Evolutionary conservation across 768 basidiomycete species (phyloP), one percentile per base, ranked within the genome.

Genomic region (Macrocybe gigantea): DNA sequence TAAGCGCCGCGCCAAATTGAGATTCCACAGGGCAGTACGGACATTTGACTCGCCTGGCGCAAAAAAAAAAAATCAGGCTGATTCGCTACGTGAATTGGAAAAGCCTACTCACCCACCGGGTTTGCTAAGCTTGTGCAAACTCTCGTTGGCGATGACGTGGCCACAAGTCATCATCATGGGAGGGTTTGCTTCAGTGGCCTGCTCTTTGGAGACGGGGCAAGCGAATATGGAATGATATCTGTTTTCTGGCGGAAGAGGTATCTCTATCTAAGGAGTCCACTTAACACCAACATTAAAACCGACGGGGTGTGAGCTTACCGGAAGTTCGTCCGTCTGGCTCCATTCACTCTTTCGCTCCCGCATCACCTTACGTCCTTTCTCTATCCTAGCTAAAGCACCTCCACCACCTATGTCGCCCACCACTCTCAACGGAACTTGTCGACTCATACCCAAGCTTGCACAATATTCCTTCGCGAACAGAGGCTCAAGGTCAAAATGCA

Each of bases 141-240:
- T 95, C 58, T 97, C 95, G 61, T 87, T 87, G 1, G 91, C 85
- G 39, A 99, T 84, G 34, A 96, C 93, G 66, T 99, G 96, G 2
- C 95, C 96, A 62, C 96, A 98, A 3, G 72, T 69, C 75, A 99
- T 86, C 88, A 97, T 94, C 92, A 96, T 96, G 0, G 96, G 95
- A 7, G 93, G 96, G 63, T 99, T 99, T 49, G 76, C 65, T 45
- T 91, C 87, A 4, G 90, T 94, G 15, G 93, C 84, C 67, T 96
- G 95, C 59, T 98, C 95, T 67, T 97, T 98, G 7, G 93, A 95
- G 14, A 99, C 96, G 0, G 96, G 91, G 64, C 96, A 99, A 41
- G 93, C 85, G 64, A 99, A 98, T 49, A 98, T 87, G 1, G 94
- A 96, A 64, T 99, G 96, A 66, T 94, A 98, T 30, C 93, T 77